Conservation (phyloP, 2,329 filamentous ascomycete genomes). For the Botrytis tulipae region DNA sequence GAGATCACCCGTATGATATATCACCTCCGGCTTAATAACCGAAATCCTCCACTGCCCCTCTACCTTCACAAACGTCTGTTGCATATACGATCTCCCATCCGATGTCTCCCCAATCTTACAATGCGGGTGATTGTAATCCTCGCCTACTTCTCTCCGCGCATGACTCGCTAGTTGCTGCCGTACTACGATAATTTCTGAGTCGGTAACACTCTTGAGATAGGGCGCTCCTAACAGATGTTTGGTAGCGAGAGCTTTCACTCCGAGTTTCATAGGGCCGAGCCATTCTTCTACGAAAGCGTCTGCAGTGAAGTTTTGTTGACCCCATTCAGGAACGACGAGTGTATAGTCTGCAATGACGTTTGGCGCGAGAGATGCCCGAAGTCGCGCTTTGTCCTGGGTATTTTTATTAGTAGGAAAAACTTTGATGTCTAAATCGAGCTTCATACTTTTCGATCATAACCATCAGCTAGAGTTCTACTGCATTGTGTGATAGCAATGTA, state of each 20-base stretch:
- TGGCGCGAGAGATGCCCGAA: conserved; percentile 21
- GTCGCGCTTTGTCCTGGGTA: not conserved
- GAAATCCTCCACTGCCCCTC: conserved; percentile 26
- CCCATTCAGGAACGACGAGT: conserved; percentile 26
- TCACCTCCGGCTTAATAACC: conserved; percentile 26
- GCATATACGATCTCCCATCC: conserved; percentile 30
- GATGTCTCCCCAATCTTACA: conserved; percentile 28
- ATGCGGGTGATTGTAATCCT: conserved; percentile 26
- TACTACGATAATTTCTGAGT: conserved; percentile 32
- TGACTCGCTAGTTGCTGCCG: conserved; percentile 36
- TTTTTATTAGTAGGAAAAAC: not conserved
- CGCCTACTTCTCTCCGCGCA: conserved; percentile 25
- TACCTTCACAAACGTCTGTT: conserved; percentile 26
- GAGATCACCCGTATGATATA: conserved; percentile 31
- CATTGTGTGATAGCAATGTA: conserved; percentile 32
- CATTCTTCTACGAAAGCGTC: conserved; percentile 26
- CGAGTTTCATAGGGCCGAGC: conserved; percentile 25
- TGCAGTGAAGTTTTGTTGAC: conserved; percentile 23
- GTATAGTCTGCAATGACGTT: conserved; percentile 28
- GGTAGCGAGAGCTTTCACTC: conserved; percentile 26
- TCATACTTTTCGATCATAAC: conserved; percentile 33
- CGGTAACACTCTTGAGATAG: conserved; percentile 31
- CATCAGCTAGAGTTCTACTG: conserved; percentile 32
- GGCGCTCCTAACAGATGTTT: conserved; percentile 34
- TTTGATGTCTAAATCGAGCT: not conserved